Evolutionary conservation across 106 monocot genomes (phyloP), one percentile per base, ranked within the genome.

Genomic region (Acorus gramineus): DNA sequence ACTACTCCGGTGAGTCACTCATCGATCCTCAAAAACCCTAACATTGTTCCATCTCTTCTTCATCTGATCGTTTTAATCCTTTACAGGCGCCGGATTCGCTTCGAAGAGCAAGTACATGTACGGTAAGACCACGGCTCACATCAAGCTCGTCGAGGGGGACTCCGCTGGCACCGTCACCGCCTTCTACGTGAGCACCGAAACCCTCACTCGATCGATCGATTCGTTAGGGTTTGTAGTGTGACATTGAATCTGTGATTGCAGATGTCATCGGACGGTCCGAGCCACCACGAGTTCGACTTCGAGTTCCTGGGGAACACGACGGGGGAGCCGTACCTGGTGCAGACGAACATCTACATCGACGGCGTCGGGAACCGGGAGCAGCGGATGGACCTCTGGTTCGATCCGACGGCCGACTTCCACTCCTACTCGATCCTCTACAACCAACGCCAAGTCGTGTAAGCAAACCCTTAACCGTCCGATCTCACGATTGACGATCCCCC

Each of bases 281-380:
- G 44, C 47, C 93, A 89, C 81, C 78, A 93, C 72, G 93, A 93
- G 73, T 93, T 93, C 77, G 93, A 93, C 68, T 93, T 84, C 75
- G 93, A 93, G 80, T 93, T 93, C 76, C 66, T 93, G 42, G 93
- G 93, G 6, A 93, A 93, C 79, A 79, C 70, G 3, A 77, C 77
- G 9, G 93, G 93, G 4, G 81, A 93, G 59, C 93, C 93, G 2
- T 89, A 89, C 77, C 67, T 89, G 2, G 79, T 93, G 1, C 93
- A 93, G 55, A 93, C 93, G 4, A 93, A 93, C 73, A 60, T 93
- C 4, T 93, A 93, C 77, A 72, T 93, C 57, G 69, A 89, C 68
- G 93, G 93, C 0, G 66, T 79, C 1, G 93, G 93, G 2, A 84
- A 93, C 75, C 61, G 89, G 46, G 93, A 93, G 81, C 84, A 93